These are phyloP conservation scores for Pythium pyrilobum DNA, from an alignment of 352 stramenopile species.

Conservation along the genomic window DNA sequence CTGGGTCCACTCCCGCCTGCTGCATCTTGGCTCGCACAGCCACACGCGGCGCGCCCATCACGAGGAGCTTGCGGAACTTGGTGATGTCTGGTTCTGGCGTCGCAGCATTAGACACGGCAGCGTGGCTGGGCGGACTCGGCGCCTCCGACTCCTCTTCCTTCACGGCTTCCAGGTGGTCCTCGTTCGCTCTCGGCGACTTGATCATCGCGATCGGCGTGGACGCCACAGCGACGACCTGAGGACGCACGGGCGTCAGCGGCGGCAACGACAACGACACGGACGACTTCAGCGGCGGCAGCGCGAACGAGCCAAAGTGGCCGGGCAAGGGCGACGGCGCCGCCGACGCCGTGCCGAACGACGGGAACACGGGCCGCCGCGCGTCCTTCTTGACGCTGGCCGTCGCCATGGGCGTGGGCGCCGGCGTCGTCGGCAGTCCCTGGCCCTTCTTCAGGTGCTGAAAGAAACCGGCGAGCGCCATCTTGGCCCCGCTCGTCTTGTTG, in stretches of 20 bases:
- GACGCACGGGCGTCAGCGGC: conserved; percentile 10
- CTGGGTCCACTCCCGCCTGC: conserved; percentile 19
- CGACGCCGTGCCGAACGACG: conserved; percentile 22
- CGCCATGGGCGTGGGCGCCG: conserved; percentile 62
- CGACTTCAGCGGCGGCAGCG: conserved; percentile 15
- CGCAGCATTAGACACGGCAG: background rate
- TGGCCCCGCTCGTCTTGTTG: conserved; percentile 22
- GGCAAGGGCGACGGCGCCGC: conserved; percentile 22
- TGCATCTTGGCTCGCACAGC: conserved; percentile 25
- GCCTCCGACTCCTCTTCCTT: conserved; percentile 19
- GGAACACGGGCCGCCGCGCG: conserved; percentile 53
- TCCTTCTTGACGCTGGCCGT: conserved; percentile 70
- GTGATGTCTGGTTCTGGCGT: conserved; percentile 2
- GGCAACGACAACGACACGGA: conserved; percentile 19
- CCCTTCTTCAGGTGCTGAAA: conserved; percentile 68
- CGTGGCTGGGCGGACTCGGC: background rate
- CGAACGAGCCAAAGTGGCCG: conserved; percentile 1
- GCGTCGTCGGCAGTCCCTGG: conserved; percentile 43
- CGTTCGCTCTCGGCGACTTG: conserved; percentile 4
- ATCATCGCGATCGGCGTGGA: conserved; percentile 6
- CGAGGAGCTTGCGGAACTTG: conserved; percentile 22
- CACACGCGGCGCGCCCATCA: conserved; percentile 17
- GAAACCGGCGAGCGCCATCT: conserved; percentile 49
- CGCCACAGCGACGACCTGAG: background rate
- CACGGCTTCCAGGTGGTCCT: conserved; percentile 18